These are phyloP conservation scores for Boletus subparvulus DNA, from an alignment of 768 basidiomycete genomes.

Conservation along the genomic window DNA sequence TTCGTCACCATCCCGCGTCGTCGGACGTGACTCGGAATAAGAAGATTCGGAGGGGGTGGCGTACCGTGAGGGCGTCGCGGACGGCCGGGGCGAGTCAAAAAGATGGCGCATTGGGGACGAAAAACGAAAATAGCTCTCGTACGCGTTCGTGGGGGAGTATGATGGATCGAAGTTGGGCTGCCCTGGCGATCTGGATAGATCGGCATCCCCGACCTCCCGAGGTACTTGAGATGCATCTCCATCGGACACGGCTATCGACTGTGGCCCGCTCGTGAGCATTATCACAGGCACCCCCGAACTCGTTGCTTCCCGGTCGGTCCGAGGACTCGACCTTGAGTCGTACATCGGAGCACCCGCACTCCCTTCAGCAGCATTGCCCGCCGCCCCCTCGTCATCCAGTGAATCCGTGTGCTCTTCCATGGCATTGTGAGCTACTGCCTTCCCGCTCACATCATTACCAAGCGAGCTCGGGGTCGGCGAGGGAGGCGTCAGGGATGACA, in stretches of 20 bases:
- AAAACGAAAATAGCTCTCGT: not conserved
- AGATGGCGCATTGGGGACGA: not conserved
- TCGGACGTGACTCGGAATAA: not conserved
- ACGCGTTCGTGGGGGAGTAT: not conserved
- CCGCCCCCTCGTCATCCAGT: not conserved
- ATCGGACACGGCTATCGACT: not conserved
- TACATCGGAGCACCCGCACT: not conserved
- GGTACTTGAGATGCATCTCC: not conserved
- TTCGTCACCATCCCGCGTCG: conserved; percentile 15
- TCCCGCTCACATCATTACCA: not conserved
- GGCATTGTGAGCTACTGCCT: not conserved
- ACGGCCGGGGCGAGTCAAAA: not conserved
- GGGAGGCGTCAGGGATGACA: conserved; percentile 4
- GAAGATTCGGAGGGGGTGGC: conserved; percentile 12
- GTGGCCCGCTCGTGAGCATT: not conserved
- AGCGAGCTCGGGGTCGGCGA: not conserved
- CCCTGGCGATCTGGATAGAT: not conserved
- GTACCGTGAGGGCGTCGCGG: conserved; percentile 1
- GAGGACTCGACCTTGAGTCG: not conserved
- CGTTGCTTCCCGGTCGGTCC: not conserved
- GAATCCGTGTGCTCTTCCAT: not conserved
- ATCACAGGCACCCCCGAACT: not conserved
- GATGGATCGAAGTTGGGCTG: not conserved
- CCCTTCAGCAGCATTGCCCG: not conserved
- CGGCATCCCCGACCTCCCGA: not conserved